phyloP scores from a whole-genome alignment of 176 grass and related monocot species.

The Cymbopogon citratus region DNA sequence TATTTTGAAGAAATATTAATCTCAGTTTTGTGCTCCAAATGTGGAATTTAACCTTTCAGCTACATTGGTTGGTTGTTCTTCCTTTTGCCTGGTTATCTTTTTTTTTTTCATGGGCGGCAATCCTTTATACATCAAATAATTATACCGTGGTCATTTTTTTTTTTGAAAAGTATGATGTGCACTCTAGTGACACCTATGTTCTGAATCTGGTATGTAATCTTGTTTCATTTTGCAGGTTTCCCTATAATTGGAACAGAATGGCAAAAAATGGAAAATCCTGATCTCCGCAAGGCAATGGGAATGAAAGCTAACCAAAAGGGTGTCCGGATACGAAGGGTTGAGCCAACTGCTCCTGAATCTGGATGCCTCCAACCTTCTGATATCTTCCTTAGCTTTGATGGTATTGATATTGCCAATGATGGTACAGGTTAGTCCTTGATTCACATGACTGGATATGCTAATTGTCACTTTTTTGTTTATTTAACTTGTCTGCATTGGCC shows the following conservation, averaged over 20 bases:
- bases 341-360: constrained; percentile 88
- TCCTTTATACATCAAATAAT: not conserved
- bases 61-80: not conserved
- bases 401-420: constrained; percentile 92
- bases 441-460: not conserved
- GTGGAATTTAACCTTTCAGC: not conserved
- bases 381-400: constrained; percentile 89
- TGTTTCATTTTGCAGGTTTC: constrained; percentile 51
- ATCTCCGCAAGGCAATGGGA: constrained; percentile 91
- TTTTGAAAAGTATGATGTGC: not conserved
- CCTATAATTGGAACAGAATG: constrained; percentile 90
- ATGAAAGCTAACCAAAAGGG: constrained; percentile 90
- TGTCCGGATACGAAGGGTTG: constrained; percentile 83
- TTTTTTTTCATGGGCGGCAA: not conserved
- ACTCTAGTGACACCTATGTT: not conserved
- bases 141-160: not conserved
- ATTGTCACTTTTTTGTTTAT: not conserved
- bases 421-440: constrained; percentile 65
- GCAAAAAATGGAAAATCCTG: constrained; percentile 99
- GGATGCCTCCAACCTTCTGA: constrained; percentile 75
- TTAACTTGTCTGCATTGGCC: not conserved
- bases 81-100: not conserved
- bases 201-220: constrained; percentile 2
- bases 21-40: not conserved
- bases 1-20: not conserved